Evolutionary conservation across 805 yeast species (phyloP), one percentile per base, ranked within the genome.

Genomic region (Ogataea parapolymorpha): DNA sequence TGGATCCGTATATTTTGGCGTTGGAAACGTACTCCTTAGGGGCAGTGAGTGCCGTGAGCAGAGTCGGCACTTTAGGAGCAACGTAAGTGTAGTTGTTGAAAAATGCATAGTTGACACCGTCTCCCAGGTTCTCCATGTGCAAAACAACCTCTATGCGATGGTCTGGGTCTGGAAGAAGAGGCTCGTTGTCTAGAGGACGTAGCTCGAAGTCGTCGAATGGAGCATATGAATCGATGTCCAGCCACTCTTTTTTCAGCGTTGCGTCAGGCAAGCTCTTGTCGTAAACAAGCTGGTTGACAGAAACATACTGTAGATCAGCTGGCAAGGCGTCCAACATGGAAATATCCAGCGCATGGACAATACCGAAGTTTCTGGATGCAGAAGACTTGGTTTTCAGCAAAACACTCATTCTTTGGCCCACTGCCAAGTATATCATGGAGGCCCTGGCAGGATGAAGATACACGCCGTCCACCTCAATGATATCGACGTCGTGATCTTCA

Each of bases 321-420:
- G 91, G 90, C n/a, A 80, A 60, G 4, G 64, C 61, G 65, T 85
- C 95, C 59, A 85, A 68, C 91, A 85, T 84, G 2, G 72, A 68
- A 38, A 66, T 68, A 61, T 84, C 91, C 46, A 82, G 61, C 10
- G 71, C 66, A 49, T 79, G 81, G 71, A 82, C 74, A 42, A 85
- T 66, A 4, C 83, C 75, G 57, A 66, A 83, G 54, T 82, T 80
- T 44, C 65, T 71, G 10, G 51, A 50, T 2, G 58, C 41, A 5
- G 41, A 29, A 2, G 54, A 27, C 55, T 79, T 79, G 6, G 93
- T 75, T 27, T 70, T 73, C 13, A 88, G 64, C 47, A 87, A 64
- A 2, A 86, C 82, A 28, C 86, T 72, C 57, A 83, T 77, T 56
- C 97, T 70, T 65, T 90, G 96, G 8, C 91, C 96, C 15, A 84